phyloP scores from a whole-genome alignment of 768 basidiomycete genomes.

The Suillus brevipes region DNA sequence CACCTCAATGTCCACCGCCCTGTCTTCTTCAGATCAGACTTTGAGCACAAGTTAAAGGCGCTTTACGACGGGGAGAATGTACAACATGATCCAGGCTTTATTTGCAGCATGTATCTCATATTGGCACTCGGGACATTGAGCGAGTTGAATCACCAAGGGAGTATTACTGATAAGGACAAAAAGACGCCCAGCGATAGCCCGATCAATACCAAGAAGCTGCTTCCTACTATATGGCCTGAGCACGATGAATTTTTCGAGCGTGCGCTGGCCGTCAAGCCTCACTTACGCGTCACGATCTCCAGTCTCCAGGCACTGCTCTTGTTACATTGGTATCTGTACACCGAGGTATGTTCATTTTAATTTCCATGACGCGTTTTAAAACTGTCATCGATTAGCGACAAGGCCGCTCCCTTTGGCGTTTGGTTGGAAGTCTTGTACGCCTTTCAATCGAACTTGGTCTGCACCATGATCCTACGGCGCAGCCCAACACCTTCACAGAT shows the following conservation, averaged over 20 bases:
- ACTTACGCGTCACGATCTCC: constrained; percentile 78
- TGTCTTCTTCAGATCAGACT: constrained; percentile 67
- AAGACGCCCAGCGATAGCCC: constrained; percentile 34
- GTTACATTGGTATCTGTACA: constrained; percentile 88
- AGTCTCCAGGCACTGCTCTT: constrained; percentile 83
- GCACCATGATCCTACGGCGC: constrained; percentile 79
- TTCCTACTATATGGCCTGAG: constrained; percentile 67
- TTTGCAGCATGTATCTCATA: constrained; percentile 77
- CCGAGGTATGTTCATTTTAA: constrained; percentile 55
- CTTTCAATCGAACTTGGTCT: constrained; percentile 81
- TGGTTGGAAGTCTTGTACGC: constrained; percentile 82
- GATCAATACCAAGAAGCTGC: constrained; percentile 54
- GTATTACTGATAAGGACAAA: constrained; percentile 48
- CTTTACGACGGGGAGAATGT: constrained; percentile 60
- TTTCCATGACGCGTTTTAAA: neutral
- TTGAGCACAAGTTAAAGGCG: constrained; percentile 60
- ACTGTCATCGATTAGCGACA: constrained; percentile 56
- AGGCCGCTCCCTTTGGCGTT: constrained; percentile 87
- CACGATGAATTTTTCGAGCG: constrained; percentile 85
- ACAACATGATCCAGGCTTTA: constrained; percentile 71
- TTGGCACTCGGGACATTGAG: constrained; percentile 80
- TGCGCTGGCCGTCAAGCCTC: constrained; percentile 75
- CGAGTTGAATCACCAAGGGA: constrained; percentile 74
- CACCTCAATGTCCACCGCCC: constrained; percentile 82
- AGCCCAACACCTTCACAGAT: constrained; percentile 61